Conservation (phyloP, 2,329 filamentous ascomycete genomes). For the Fusarium nygamai region DNA sequence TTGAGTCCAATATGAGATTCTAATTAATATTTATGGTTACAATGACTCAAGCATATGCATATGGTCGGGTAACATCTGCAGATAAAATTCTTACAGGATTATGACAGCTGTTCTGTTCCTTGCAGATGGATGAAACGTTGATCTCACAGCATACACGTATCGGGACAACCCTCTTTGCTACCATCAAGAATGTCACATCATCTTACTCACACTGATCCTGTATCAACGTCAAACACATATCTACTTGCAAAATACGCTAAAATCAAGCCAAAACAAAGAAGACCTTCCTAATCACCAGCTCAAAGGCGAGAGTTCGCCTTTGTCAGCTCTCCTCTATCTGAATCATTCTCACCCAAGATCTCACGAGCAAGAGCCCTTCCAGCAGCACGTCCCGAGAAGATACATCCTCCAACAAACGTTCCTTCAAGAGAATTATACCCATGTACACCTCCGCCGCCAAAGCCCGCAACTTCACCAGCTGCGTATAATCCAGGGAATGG, state of each 20-base stretch:
- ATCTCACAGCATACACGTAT: background rate
- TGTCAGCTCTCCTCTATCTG: background rate
- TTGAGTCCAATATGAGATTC: background rate
- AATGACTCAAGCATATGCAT: too few relatives aligned
- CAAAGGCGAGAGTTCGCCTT: slow-evolving; percentile 12
- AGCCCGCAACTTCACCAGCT: slow-evolving; percentile 68
- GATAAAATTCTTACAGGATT: background rate
- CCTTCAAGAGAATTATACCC: slow-evolving; percentile 71
- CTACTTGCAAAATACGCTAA: background rate
- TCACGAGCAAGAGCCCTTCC: slow-evolving; percentile 65
- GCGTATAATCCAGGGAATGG: slow-evolving; percentile 66
- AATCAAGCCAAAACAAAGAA: background rate
- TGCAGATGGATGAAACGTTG: background rate
- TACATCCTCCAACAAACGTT: slow-evolving; percentile 70
- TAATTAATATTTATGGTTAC: rapidly evolving
- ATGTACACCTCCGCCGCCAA: slow-evolving; percentile 70
- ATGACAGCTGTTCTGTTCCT: too few relatives aligned
- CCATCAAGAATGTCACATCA: background rate
- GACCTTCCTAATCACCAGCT: background rate
- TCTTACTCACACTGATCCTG: background rate
- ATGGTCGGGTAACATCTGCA: too few relatives aligned
- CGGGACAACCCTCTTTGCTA: background rate
- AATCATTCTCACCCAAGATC: slow-evolving; percentile 32
- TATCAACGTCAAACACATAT: background rate
- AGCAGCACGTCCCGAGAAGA: slow-evolving; percentile 68